Evolutionary conservation across 2,329 filamentous ascomycete species (phyloP), one percentile per base, ranked within the genome.

Genomic region (Paracorniculantispora psalliotae): DNA sequence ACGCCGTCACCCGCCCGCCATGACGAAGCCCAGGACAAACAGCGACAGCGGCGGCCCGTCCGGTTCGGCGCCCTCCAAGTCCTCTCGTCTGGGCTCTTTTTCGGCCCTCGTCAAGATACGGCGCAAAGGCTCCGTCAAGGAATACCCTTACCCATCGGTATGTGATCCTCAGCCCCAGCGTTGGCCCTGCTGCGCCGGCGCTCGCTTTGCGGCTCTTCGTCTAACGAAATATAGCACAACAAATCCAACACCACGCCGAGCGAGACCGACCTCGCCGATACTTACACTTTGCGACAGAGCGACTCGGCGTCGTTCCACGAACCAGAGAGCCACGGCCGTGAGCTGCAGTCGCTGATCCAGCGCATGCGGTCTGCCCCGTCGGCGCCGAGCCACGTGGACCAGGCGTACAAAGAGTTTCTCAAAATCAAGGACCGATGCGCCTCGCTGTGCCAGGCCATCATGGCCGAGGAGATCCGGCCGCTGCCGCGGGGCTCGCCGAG

Each of bases 331-430:
- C 71, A 68, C 60, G 67, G 69, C 30, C 70, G 72, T 19, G 73
- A 74, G 56, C 68, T 76, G 2, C 69, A 72, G 13, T 61, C 65
- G 25, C 65, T 75, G 8, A 63, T 74, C 9, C 71, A 71, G 57
- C 70, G 72, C 50, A 71, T 76, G 64, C 68, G 71, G 46, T 64
- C 69, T 41, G 66, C 68, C 4, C 69, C 73, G 3, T 63, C 69
- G 0, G 68, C 67, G 1, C 67, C 72, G 2, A 72, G 65, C 58
- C 69, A 75, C 6, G 73, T 80, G 17, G 79, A 80, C 59, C 68
- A 71, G 3, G 74, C 74, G 5, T 81, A 75, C 63, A 74, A 76
- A 25, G 71, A 77, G 7, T 81, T 79, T 49, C 63, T 65, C 55
- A 79, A 74, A 61, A 63, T 76, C 50, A 74, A 69, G 57, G 74